phyloP scores from a whole-genome alignment of 2,329 filamentous ascomycete species.

The Lojkania enalia region DNA sequence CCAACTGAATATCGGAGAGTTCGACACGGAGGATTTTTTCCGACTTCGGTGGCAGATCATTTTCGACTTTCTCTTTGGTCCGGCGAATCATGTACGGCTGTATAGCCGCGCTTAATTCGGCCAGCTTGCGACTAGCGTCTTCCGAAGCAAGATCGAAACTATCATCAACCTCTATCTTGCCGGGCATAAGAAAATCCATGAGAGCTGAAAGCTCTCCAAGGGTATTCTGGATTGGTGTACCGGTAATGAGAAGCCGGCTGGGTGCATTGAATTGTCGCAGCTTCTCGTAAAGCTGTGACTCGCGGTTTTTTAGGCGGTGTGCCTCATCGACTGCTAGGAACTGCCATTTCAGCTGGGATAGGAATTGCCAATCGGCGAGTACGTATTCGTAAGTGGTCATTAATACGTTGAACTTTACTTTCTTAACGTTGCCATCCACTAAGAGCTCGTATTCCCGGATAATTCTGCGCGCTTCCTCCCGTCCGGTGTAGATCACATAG shows the following conservation, averaged over 20 bases:
- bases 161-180: constrained; percentile 85
- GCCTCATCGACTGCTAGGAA: constrained; percentile 96
- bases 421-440: constrained; percentile 80
- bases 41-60: constrained; percentile 92
- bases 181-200: constrained; percentile 97
- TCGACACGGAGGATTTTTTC: constrained; percentile 99
- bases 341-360: constrained; percentile 95
- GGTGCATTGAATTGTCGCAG: constrained; percentile 85
- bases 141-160: constrained; percentile 83
- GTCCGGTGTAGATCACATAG: constrained; percentile 95
- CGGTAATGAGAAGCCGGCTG: constrained; percentile 89
- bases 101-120: constrained; percentile 81
- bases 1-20: constrained; percentile 90
- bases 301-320: constrained; percentile 93
- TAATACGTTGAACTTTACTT: constrained; percentile 95
- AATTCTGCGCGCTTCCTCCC: constrained; percentile 79
- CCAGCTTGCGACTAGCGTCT: constrained; percentile 83
- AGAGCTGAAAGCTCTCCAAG: constrained; percentile 88
- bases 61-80: constrained; percentile 97
- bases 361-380: constrained; percentile 78
- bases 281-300: constrained; percentile 88
- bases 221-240: constrained; percentile 97
- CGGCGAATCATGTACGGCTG: constrained; percentile 93
- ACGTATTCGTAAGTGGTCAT: constrained; percentile 98
- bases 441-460: constrained; percentile 91